phyloP scores from a whole-genome alignment of 768 basidiomycete genomes.

The Royoungia palumana region DNA sequence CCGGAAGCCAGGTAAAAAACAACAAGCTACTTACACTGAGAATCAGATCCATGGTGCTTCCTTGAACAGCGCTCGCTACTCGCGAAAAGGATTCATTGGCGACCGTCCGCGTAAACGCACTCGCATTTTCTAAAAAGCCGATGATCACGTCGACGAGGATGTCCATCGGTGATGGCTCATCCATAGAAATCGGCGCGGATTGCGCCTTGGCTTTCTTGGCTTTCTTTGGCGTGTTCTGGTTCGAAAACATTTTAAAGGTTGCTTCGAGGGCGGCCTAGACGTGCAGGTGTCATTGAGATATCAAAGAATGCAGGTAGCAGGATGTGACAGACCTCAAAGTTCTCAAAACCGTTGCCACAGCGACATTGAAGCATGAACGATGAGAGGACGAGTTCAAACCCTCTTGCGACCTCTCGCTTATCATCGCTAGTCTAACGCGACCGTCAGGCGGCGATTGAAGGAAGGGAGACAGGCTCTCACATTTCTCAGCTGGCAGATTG shows the following conservation, averaged over 20 bases:
- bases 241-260: constrained; percentile 51
- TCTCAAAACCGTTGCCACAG: constrained; percentile 57
- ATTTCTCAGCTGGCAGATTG: constrained; percentile 41
- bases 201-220: constrained; percentile 33
- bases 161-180: constrained; percentile 65
- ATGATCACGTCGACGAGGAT: constrained; percentile 87
- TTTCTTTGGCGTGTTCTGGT: constrained; percentile 39
- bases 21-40: constrained; percentile 64
- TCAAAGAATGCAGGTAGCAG: not conserved
- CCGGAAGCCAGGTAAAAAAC: not conserved
- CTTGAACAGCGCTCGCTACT: constrained; percentile 61
- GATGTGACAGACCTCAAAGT: constrained; percentile 55
- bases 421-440: constrained; percentile 10
- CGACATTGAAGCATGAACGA: constrained; percentile 72
- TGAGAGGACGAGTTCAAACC: constrained; percentile 66
- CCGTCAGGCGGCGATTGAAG: not conserved
- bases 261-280: constrained; percentile 60
- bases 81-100: constrained; percentile 79
- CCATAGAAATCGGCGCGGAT: constrained; percentile 9
- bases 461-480: constrained; percentile 29
- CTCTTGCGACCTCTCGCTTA: constrained; percentile 42
- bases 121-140: constrained; percentile 81
- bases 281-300: not conserved
- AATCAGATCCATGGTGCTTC: constrained; percentile 76
- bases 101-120: constrained; percentile 73